phyloP scores from a whole-genome alignment of 805 yeast genomes.

The Lachancea waltii region DNA sequence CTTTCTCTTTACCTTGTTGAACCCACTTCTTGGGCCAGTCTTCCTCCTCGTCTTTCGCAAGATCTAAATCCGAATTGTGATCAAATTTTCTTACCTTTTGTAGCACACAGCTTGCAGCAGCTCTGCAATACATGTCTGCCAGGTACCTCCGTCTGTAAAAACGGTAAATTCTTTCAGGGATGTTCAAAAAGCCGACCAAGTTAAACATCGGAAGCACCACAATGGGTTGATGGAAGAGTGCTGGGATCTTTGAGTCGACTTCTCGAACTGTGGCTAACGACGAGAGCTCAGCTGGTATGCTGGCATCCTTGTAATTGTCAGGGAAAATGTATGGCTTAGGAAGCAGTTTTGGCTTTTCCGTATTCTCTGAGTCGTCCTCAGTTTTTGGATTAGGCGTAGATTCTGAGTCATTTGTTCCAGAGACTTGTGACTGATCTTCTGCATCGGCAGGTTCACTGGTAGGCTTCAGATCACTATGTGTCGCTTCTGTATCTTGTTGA shows the following conservation, averaged over 20 bases:
- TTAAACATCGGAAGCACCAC: slow-evolving; percentile 72
- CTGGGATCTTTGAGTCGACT: slow-evolving; percentile 39
- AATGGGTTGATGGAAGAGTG: slow-evolving; percentile 69
- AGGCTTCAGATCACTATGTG: slow-evolving; percentile 36
- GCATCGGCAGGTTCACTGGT: no score
- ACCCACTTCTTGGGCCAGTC: slow-evolving; percentile 92
- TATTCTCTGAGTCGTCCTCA: slow-evolving; percentile 11
- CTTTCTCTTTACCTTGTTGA: slow-evolving; percentile 58
- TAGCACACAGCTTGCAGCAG: slow-evolving; percentile 49
- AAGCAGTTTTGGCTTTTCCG: slow-evolving; percentile 38
- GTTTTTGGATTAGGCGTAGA: neutral
- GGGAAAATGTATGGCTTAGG: slow-evolving; percentile 59
- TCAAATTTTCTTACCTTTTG: slow-evolving; percentile 48
- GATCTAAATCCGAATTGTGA: slow-evolving; percentile 33
- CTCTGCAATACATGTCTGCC: slow-evolving; percentile 58
- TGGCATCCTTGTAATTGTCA: slow-evolving; percentile 47
- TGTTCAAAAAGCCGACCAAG: slow-evolving; percentile 67
- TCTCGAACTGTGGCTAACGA: slow-evolving; percentile 29
- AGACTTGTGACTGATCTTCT: slow-evolving; percentile 38
- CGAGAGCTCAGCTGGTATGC: slow-evolving; percentile 57
- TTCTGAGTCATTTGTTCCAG: neutral
- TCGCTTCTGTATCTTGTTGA: slow-evolving; percentile 20
- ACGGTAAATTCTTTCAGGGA: slow-evolving; percentile 70
- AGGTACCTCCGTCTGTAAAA: slow-evolving; percentile 69
- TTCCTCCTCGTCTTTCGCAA: slow-evolving; percentile 44